A percentile compares a stretch with the other conserved stretches of the same genome.
Conservation (phyloP, 1,284 basidiomycete species). For the Trichosporon ovoides region DNA sequence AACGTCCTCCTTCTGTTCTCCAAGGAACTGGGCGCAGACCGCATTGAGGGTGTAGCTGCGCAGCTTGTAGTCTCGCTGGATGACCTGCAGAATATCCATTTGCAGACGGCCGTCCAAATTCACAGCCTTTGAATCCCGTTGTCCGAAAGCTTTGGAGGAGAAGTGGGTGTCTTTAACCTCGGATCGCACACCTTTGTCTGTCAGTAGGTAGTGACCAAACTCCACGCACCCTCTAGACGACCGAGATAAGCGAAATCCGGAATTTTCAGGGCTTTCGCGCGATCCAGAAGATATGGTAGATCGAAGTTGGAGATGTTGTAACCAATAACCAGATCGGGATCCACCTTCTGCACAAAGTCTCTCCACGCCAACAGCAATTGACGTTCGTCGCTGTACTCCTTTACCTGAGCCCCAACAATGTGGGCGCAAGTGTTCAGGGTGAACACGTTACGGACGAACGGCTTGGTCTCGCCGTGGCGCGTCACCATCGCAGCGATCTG, state of each 20-base stretch:
- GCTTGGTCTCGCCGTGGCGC: conserved; percentile 84
- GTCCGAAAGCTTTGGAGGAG: conserved; percentile 91
- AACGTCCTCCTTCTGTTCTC: conserved; percentile 95
- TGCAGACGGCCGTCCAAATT: conserved; percentile 82
- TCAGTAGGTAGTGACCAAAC: not conserved
- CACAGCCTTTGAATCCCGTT: conserved; percentile 90
- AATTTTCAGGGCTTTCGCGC: conserved; percentile 73
- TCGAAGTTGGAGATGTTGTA: conserved; percentile 91
- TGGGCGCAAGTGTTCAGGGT: conserved; percentile 86
- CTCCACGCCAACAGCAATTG: conserved; percentile 72
- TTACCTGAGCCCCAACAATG: conserved; percentile 89
- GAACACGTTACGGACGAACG: conserved; percentile 93
- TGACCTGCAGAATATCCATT: conserved; percentile 87
- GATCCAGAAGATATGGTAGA: conserved; percentile 85
- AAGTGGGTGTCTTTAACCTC: conserved; percentile 87
- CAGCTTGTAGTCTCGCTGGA: conserved; percentile 94
- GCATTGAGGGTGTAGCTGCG: conserved; percentile 92
- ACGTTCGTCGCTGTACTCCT: conserved; percentile 72
- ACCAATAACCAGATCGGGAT: conserved; percentile 89
- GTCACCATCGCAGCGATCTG: conserved; percentile 98
- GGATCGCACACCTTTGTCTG: conserved; percentile 60
- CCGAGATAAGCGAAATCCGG: conserved; percentile 70
- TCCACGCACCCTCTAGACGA: conserved; percentile 61
- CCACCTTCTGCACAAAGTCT: conserved; percentile 76
- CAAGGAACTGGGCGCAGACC: conserved; percentile 90